Conservation (phyloP, 1,284 basidiomycete species). For the Trametes polyzona region DNA sequence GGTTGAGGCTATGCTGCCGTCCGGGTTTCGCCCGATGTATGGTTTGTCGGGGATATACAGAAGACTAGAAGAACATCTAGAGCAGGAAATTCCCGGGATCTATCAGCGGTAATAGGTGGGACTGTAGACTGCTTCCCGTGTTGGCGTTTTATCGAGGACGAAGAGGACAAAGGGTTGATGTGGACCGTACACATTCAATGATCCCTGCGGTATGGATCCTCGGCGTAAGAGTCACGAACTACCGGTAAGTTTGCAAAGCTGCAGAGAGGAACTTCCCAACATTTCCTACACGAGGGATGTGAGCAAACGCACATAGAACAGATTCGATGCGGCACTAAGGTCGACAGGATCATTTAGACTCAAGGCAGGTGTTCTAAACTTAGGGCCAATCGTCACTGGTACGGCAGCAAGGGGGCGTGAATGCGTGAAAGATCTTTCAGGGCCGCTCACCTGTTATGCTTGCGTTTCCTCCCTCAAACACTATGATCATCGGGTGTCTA, state of each 20-base stretch:
- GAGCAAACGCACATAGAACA: conserved; percentile 1
- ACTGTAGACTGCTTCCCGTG: not conserved
- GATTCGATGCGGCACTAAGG: not conserved
- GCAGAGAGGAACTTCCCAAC: not conserved
- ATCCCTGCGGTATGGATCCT: not conserved
- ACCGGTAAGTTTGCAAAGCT: not conserved
- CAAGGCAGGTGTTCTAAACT: not conserved
- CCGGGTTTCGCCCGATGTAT: not conserved
- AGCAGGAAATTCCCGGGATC: not conserved
- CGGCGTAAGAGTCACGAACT: not conserved
- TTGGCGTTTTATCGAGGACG: not conserved
- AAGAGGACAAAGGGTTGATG: no score
- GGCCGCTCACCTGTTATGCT: not conserved
- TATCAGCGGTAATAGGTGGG: not conserved
- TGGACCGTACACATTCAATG: not conserved
- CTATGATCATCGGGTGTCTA: not conserved
- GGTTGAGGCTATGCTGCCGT: not conserved
- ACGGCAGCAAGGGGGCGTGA: not conserved
- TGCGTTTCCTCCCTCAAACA: not conserved
- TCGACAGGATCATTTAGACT: conserved; percentile 1
- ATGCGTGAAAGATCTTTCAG: not conserved
- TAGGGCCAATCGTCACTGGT: not conserved
- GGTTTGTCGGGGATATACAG: not conserved
- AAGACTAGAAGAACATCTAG: conserved; percentile 11
- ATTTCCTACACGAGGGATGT: not conserved